Conservation (phyloP, 2,329 filamentous ascomycete species). For the Sporothrix curviconia region DNA sequence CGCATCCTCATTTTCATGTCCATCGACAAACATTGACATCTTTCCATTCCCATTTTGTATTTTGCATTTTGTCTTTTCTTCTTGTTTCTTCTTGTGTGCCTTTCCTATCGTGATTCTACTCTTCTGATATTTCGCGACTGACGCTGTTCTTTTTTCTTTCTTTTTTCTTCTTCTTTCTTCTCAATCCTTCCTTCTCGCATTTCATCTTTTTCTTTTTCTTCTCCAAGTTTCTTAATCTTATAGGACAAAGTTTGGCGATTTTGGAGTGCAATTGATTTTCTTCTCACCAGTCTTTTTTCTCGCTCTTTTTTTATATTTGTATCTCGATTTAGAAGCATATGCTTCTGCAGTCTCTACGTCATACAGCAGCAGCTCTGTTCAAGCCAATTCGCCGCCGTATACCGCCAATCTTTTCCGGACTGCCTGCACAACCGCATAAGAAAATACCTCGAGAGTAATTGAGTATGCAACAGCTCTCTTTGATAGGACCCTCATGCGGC, state of each 20-base stretch:
- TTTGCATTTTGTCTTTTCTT: too few species aligned
- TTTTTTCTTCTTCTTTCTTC: constrained; percentile 1
- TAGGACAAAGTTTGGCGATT: constrained; percentile 44
- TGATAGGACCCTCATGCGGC: too few species aligned
- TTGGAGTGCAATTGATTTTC: constrained; percentile 40
- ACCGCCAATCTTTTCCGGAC: too few species aligned
- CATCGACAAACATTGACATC: too few species aligned
- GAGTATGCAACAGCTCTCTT: too few species aligned
- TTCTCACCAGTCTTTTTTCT: not conserved
- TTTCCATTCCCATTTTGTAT: too few species aligned
- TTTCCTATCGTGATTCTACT: not conserved
- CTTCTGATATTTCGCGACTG: too few species aligned
- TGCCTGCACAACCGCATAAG: too few species aligned
- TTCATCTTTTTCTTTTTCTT: constrained; percentile 17
- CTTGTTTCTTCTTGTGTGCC: not conserved
- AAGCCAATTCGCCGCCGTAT: too few species aligned
- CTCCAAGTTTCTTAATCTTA: constrained; percentile 29
- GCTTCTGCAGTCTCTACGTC: not conserved
- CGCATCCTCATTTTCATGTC: too few species aligned
- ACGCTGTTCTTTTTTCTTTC: constrained; percentile 18
- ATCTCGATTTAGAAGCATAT: not conserved
- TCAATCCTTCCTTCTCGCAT: constrained; percentile 10
- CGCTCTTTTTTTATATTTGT: not conserved
- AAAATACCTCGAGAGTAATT: too few species aligned
- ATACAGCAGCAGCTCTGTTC: not conserved